Evolutionary conservation across 2,329 filamentous ascomycete species (phyloP), one percentile per base, ranked within the genome.

Genomic region (Venturia aucupariae): DNA sequence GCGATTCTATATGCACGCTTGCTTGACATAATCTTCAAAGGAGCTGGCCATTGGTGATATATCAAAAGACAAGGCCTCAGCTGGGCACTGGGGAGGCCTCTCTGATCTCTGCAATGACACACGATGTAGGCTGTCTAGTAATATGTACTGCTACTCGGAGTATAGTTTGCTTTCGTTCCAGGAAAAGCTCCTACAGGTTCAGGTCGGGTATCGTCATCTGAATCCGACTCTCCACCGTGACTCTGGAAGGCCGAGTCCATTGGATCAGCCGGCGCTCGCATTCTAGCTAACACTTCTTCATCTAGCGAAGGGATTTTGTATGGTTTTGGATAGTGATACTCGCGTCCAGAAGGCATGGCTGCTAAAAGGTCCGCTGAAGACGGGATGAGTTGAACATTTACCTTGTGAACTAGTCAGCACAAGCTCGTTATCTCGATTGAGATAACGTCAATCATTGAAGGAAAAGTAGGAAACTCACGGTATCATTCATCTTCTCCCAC

Each of bases 401-500:
- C 87, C 86, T 93, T 67, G 2, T 46, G 35, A 44, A 60, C 67
- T 4, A 10, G 30, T 61, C 32, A 65, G 24, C 38, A 42, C 35
- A 48, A 30, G 19, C n/a, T 13, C 13, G 22, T 6, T 64, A 22
- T 61, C 38, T 13, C 32, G 10, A 22, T 38, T 32, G 39, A 11
- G 10, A 7, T 27, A 35, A 27, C 6, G 2, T 51, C 46, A 27
- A 24, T 3, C 2, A 57, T 17, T 22, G 3, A 27, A 44, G 19
- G 38, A 8, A 60, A 3, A 19, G 15, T 8, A 27, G 11, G 27
- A 65, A 64, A 74, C 85, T 78, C 77, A 95, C 90, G 22, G 90
- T 96, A 75, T 97, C 91, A 72, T 99, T 99, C 76, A 92, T 86
- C 77, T 92, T 94, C 67, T 85, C 86, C 93, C 94, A 97, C 74